These are phyloP conservation scores for Pelargonium exstipulatum DNA, from an alignment of 441 rosid genomes.

Conservation along the genomic window DNA sequence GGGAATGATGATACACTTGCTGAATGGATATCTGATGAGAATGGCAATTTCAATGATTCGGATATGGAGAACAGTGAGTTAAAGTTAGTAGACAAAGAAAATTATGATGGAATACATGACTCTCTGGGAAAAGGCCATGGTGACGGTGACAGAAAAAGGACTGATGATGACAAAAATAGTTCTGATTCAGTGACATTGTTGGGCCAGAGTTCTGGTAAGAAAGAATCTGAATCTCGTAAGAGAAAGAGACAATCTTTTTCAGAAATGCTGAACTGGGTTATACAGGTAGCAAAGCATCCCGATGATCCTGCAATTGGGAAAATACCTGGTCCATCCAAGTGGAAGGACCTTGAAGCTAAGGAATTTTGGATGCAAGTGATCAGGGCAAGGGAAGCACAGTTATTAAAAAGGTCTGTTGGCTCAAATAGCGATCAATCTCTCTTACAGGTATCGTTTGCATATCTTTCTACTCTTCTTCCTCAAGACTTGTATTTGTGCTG, in stretches of 20 bases:
- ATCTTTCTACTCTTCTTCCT: background rate
- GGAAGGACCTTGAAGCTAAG: conserved; percentile 27
- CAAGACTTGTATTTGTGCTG: no score
- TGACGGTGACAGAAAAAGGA: conserved; percentile 27
- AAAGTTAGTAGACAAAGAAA: conserved; percentile 17
- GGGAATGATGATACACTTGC: conserved; percentile 23
- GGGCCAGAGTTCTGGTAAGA: conserved; percentile 13
- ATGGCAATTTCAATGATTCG: conserved; percentile 9
- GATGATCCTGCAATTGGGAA: conserved; percentile 34
- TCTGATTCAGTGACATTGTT: conserved; percentile 15
- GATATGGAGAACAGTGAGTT: conserved; percentile 14
- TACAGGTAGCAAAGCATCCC: conserved; percentile 33
- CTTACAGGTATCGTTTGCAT: conserved; percentile 27
- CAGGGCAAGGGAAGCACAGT: conserved; percentile 34
- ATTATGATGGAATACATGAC: conserved; percentile 17
- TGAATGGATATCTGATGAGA: conserved; percentile 16
- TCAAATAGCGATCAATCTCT: conserved; percentile 16
- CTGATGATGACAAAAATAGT: conserved; percentile 15
- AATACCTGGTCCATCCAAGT: conserved; percentile 33
- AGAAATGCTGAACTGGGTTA: conserved; percentile 47
- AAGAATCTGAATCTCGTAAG: conserved; percentile 21
- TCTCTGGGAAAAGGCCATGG: conserved; percentile 13
- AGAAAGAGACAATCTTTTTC: conserved; percentile 32
- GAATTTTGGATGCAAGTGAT: conserved; percentile 35
- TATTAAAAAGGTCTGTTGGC: conserved; percentile 25